Conservation (phyloP, 257 asterid species). For the Solanum rostratum region DNA sequence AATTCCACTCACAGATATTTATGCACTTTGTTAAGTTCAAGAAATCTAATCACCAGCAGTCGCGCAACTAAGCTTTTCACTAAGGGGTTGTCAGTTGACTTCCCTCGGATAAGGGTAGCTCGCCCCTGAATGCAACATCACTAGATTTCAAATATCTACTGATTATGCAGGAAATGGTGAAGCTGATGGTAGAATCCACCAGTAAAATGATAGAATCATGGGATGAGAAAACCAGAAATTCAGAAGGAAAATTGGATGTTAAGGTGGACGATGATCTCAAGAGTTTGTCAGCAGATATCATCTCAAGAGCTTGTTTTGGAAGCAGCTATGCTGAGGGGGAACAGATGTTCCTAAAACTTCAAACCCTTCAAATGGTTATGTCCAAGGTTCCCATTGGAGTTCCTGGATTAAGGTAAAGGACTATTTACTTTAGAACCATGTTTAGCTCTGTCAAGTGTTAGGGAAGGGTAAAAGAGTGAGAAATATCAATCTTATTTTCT, state of each 20-base stretch:
- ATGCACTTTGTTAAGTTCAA: neutral
- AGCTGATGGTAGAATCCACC: conserved; percentile 53
- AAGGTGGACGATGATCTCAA: conserved; percentile 46
- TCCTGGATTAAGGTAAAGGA: conserved; percentile 55
- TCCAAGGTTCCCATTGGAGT: conserved; percentile 46
- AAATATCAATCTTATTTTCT: neutral
- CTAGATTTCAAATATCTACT: neutral
- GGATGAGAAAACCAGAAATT: conserved; percentile 26
- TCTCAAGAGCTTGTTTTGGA: conserved; percentile 73
- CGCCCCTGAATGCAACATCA: neutral
- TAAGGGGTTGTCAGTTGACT: neutral
- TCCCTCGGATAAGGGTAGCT: neutral
- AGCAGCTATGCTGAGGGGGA: conserved; percentile 48
- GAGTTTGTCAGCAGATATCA: conserved; percentile 59
- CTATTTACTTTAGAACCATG: neutral
- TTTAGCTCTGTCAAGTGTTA: neutral
- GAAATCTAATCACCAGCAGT: neutral
- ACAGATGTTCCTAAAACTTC: conserved; percentile 47
- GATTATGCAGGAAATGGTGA: conserved; percentile 36
- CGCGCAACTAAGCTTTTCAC: neutral
- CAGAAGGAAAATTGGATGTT: conserved; percentile 23
- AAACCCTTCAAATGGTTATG: conserved; percentile 38
- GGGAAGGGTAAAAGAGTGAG: neutral
- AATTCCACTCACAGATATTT: neutral
- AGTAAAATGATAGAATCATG: conserved; percentile 32